These are phyloP conservation scores for Aspergillus steynii DNA, from an alignment of 495 filamentous ascomycete species.

Conservation along the genomic window DNA sequence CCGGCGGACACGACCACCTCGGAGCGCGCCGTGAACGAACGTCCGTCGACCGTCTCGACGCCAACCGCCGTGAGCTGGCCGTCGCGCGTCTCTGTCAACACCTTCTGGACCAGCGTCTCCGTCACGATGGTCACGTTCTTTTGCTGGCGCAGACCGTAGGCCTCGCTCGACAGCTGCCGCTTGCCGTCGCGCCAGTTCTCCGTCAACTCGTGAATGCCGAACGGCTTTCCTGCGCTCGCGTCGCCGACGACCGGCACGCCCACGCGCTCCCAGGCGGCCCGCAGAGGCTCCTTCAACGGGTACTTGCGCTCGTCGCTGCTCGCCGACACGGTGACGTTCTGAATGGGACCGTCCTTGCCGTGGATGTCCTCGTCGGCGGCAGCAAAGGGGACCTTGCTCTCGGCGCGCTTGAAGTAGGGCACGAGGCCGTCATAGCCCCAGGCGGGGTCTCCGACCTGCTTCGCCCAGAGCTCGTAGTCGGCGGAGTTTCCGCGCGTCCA, in stretches of 20 bases:
- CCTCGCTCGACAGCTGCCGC: conserved; percentile 30
- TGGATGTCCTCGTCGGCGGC: conserved; percentile 17
- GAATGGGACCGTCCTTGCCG: conserved; percentile 26
- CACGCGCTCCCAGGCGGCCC: conserved; percentile 20
- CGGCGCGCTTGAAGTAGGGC: conserved; percentile 33
- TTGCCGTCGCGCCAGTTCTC: conserved; percentile 36
- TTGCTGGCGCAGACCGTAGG: conserved; percentile 24
- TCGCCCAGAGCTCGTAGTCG: conserved; percentile 41
- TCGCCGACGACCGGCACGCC: conserved; percentile 28
- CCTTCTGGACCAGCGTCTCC: conserved; percentile 23
- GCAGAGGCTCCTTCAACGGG: conserved; percentile 29
- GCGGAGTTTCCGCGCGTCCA: conserved; percentile 36
- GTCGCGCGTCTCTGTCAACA: conserved; percentile 21
- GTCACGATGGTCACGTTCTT: conserved; percentile 20
- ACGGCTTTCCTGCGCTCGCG: conserved; percentile 26
- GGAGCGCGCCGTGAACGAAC: conserved; percentile 17
- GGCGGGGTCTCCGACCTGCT: conserved; percentile 24
- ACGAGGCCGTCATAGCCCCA: conserved; percentile 37
- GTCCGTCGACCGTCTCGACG: conserved; percentile 27
- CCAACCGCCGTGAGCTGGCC: conserved; percentile 23
- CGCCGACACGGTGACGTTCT: conserved; percentile 16
- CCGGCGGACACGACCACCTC: conserved; percentile 36
- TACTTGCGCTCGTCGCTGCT: conserved; percentile 35
- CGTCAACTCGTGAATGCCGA: conserved; percentile 27
- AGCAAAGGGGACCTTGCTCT: conserved; percentile 20